phyloP scores from a whole-genome alignment of 768 basidiomycete species.

The Podaxis rugospora region DNA sequence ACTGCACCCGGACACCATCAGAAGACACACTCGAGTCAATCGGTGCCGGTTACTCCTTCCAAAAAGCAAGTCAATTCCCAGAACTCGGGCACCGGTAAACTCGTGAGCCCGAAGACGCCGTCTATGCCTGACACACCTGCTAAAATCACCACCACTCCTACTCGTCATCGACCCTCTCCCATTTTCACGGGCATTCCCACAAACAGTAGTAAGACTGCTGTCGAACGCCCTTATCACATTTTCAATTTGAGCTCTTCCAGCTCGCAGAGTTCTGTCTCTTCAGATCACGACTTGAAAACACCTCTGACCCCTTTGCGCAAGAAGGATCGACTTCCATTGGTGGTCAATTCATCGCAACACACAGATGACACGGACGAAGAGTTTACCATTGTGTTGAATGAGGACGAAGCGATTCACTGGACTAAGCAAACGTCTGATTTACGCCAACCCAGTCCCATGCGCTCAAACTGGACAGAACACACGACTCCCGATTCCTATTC shows the following conservation, averaged over 20 bases:
- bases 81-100: neutral
- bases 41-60: neutral
- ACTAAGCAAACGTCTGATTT: slow-evolving; percentile 10
- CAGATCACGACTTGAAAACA: neutral
- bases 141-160: neutral
- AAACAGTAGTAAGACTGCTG: neutral
- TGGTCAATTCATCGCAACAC: neutral
- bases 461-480: neutral
- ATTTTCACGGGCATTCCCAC: neutral
- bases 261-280: slow-evolving; percentile 1
- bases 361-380: neutral
- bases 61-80: neutral
- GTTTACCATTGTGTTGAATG: slow-evolving; percentile 5
- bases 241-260: slow-evolving; percentile 4
- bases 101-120: neutral
- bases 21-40: neutral
- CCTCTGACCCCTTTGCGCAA: neutral
- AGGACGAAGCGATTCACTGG: slow-evolving; percentile 6
- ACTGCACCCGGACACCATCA: neutral
- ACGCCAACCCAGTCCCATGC: slow-evolving; percentile 7
- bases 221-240: neutral
- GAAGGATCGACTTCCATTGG: neutral
- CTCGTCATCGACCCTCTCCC: slow-evolving; percentile 3
- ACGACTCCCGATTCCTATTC: neutral
- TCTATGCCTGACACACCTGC: neutral